Evolutionary conservation across 148 eudicot genomes (phyloP), one percentile per base, ranked within the genome.

Genomic region (Fagopyrum esculentum): DNA sequence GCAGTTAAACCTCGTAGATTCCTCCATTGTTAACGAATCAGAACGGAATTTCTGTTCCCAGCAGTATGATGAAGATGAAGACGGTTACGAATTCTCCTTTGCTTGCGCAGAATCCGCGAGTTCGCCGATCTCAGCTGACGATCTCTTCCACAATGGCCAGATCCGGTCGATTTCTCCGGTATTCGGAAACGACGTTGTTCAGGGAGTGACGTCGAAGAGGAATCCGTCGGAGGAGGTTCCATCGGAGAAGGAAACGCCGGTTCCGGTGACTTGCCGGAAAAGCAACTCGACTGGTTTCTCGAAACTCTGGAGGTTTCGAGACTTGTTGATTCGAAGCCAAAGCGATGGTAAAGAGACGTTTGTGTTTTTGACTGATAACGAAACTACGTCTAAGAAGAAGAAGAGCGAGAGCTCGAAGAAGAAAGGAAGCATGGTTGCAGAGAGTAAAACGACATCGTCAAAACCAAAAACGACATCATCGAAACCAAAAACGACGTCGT

Each of bases 261-360:
- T 22, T 63, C 82, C 83, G 79, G 87, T 85, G 73, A 56, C 79
- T 43, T 87, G 92, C 47, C 82, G 84, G 80, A 95, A 92, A 84
- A 90, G 99, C 77, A 90, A 87, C 76, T 95, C 99, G 35, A 95
- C 99, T 5, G 99, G 99, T 12, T 95, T 95, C 75, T 95, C 99
- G 26, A 90, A 89, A 83, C 69, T 92, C 0, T 83, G 93, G 87
- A 84, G 87, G 78, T 81, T 95, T 46, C 17, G 74, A 49, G 74
- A 71, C 6, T 5, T 66, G 71, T 46, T 66, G 71, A 11, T 71
- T 30, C 54, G 74, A 35, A 71, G 74, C 74, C 74, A 71, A 54
- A 71, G 74, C 55, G 74, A 71, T 54, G 74, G 74, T 5, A 71
- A 71, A 46, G 74, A 71, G 54, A 49, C 52, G 13, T 71, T 71